phyloP scores from a whole-genome alignment of 371 early-diverging fungal species.

The Mucor plumbeus region DNA sequence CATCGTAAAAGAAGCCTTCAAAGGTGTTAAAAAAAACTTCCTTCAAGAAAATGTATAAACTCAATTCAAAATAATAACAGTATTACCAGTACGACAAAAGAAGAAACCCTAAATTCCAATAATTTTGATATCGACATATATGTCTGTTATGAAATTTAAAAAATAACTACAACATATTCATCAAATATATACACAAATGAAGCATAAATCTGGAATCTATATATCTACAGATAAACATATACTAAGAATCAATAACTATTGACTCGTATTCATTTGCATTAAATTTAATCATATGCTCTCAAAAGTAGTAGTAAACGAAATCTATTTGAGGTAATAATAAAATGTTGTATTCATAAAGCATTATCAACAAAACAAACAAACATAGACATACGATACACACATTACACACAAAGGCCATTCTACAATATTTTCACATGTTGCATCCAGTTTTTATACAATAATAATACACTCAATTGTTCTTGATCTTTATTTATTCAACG shows the following conservation, averaged over 20 bases:
- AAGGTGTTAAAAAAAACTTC: no score
- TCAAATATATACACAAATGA: neutral
- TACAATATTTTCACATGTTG: neutral
- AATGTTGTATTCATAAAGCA: neutral
- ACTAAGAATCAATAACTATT: no score
- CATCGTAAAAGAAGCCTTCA: no score
- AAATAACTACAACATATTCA: neutral
- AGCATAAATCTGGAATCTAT: neutral
- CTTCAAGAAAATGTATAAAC: no score
- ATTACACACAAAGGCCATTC: neutral
- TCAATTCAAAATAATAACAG: no score
- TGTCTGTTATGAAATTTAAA: neutral
- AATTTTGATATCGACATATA: no score
- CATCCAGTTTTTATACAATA: neutral
- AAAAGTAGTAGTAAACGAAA: neutral
- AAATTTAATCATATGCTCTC: neutral
- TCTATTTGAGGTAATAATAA: neutral
- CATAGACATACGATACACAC: neutral
- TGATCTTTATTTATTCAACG: no score
- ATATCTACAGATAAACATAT: no score
- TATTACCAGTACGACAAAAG: no score
- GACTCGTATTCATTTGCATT: no score
- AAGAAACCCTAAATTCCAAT: no score
- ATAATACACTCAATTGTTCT: neutral
- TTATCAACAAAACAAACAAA: neutral